Evolutionary conservation across 106 monocot species (phyloP).

Genomic region (Acorus gramineus): DNA sequence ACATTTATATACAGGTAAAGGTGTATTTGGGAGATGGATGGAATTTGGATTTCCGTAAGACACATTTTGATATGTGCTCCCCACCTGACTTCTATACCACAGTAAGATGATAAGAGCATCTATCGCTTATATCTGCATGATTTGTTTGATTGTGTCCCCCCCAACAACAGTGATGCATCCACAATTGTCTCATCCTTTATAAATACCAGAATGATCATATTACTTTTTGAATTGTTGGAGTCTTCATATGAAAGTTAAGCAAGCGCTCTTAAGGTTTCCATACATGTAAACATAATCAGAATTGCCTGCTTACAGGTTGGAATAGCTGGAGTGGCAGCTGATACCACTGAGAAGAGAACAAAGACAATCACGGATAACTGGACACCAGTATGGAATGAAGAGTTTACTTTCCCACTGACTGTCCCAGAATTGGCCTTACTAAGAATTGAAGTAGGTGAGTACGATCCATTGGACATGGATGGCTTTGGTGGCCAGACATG

Average conservation of each 20-base stretch:
- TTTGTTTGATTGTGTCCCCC: too few species aligned
- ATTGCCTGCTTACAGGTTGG: constrained; percentile 28
- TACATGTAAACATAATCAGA: too few species aligned
- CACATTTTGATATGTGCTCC: constrained; percentile 46
- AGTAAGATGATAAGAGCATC: constrained; percentile 18
- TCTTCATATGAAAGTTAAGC: too few species aligned
- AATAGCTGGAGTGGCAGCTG: constrained; percentile 40
- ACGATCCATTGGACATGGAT: constrained; percentile 47
- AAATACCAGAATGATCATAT: too few species aligned
- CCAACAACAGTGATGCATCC: too few species aligned
- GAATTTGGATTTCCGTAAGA: constrained; percentile 36
- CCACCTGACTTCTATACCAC: constrained; percentile 60
- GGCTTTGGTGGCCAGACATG: constrained; percentile 52
- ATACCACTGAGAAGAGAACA: constrained; percentile 47
- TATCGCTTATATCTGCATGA: neutral
- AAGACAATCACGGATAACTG: constrained; percentile 38
- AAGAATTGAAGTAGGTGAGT: constrained; percentile 41
- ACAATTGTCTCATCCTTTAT: too few species aligned
- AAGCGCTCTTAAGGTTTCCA: too few species aligned
- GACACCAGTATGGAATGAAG: constrained; percentile 43
- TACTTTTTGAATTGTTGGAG: too few species aligned
- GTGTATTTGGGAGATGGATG: constrained; percentile 55
- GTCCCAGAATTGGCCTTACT: constrained; percentile 48
- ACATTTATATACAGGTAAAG: constrained; percentile 21
- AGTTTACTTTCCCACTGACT: constrained; percentile 30